phyloP scores from a whole-genome alignment of 306 rosid genomes.

The Corylus avellana region DNA sequence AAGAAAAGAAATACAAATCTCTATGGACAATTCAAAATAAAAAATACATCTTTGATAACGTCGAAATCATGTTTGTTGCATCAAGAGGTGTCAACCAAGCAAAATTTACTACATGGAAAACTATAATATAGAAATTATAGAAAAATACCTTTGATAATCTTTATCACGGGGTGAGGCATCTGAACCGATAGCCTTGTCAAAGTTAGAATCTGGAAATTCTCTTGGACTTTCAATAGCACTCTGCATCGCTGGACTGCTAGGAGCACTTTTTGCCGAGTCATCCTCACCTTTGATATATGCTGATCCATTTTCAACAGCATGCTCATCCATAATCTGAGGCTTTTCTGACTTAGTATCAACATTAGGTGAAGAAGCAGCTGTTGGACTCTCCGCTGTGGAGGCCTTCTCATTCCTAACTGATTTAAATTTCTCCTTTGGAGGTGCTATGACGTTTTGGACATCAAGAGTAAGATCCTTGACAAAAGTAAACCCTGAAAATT shows the following conservation, averaged over 20 bases:
- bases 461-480: constrained; percentile 91
- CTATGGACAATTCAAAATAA: neutral
- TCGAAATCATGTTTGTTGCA: neutral
- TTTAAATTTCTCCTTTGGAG: constrained; percentile 66
- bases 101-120: constrained; percentile 18
- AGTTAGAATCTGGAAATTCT: constrained; percentile 53
- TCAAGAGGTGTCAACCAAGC: constrained; percentile 1
- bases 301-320: constrained; percentile 71
- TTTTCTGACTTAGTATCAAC: constrained; percentile 57
- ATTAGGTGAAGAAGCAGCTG: constrained; percentile 47
- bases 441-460: constrained; percentile 70
- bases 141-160: constrained; percentile 72
- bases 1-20: neutral
- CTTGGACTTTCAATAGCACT: constrained; percentile 74
- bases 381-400: constrained; percentile 49
- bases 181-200: constrained; percentile 51
- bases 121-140: constrained; percentile 12
- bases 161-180: constrained; percentile 69
- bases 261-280: constrained; percentile 63
- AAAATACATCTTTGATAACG: neutral
- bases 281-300: constrained; percentile 58
- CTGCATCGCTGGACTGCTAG: constrained; percentile 72
- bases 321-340: constrained; percentile 48
- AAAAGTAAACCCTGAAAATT: constrained; percentile 69
- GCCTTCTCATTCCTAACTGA: constrained; percentile 36